Percentiles rank a stretch among this genome's conserved stretches.
phyloP scores from a whole-genome alignment of 805 yeast species.

The Candida maesae region DNA sequence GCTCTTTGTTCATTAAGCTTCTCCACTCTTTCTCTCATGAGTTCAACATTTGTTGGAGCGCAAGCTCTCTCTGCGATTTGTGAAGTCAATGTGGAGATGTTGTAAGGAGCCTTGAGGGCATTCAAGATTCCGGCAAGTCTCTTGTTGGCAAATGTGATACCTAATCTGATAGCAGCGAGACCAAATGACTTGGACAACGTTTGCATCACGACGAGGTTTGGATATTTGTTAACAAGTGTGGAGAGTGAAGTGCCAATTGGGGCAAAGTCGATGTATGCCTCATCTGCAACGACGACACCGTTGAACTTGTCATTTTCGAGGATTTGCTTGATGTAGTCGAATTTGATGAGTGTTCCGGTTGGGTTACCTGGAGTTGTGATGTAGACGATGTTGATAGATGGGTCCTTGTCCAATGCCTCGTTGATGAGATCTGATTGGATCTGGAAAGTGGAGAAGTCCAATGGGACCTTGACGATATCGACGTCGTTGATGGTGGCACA shows the following conservation, averaged over 20 bases:
- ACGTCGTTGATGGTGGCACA: slow-evolving; percentile 91
- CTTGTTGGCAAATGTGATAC: slow-evolving; percentile 65
- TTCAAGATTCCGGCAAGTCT: slow-evolving; percentile 67
- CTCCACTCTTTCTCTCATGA: slow-evolving; percentile 54
- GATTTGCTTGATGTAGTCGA: slow-evolving; percentile 44
- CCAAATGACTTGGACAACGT: slow-evolving; percentile 95
- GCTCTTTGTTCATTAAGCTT: slow-evolving; percentile 53
- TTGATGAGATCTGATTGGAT: slow-evolving; percentile 55
- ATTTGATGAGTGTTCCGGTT: slow-evolving; percentile 64
- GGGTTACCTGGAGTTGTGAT: slow-evolving; percentile 98
- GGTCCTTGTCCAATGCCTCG: slow-evolving; percentile 50
- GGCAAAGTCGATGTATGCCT: slow-evolving; percentile 90
- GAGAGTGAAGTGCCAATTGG: slow-evolving; percentile 64
- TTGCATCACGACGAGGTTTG: slow-evolving; percentile 83
- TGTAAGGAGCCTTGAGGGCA: slow-evolving; percentile 94
- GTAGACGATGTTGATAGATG: slow-evolving; percentile 67
- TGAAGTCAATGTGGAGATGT: slow-evolving; percentile 79
- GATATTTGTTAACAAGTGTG: slow-evolving; percentile 75
- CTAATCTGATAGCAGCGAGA: slow-evolving; percentile 89
- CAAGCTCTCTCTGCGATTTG: slow-evolving; percentile 74
- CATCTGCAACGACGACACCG: slow-evolving; percentile 85
- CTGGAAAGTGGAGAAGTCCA: slow-evolving; percentile 62
- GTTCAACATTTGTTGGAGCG: slow-evolving; percentile 46
- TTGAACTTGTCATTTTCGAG: slow-evolving; percentile 51
- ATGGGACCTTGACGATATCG: slow-evolving; percentile 68